phyloP scores from a whole-genome alignment of 352 stramenopile species.

The Plasmopara viticola region DNA sequence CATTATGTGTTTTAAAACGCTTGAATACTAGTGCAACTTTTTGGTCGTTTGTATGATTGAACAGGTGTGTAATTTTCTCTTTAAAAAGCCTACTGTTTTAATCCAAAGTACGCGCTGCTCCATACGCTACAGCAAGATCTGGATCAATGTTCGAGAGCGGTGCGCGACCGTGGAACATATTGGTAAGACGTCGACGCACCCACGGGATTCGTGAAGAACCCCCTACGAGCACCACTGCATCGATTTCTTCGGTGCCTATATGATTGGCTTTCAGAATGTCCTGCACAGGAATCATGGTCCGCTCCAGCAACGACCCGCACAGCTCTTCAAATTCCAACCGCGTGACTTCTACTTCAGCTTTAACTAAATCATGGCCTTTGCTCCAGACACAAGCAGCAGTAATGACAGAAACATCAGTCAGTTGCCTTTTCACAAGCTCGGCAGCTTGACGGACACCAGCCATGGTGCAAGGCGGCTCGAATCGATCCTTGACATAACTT shows the following conservation, averaged over 20 bases:
- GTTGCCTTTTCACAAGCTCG: conserved; percentile 47
- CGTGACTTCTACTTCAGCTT: conserved; percentile 30
- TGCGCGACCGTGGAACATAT: conserved; percentile 40
- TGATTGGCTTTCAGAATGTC: conserved; percentile 51
- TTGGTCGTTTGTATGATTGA: too few species aligned
- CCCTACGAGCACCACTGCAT: conserved; percentile 54
- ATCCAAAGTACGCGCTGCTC: conserved; percentile 47
- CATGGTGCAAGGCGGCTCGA: conserved; percentile 44
- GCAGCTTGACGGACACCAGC: conserved; percentile 47
- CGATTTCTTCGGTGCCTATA: conserved; percentile 46
- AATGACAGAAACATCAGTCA: conserved; percentile 25
- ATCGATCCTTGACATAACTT: conserved; percentile 14
- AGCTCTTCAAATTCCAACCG: conserved; percentile 44
- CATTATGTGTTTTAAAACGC: too few species aligned
- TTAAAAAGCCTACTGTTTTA: conserved; percentile 10
- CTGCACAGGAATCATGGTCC: conserved; percentile 46
- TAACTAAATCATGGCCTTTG: conserved; percentile 1
- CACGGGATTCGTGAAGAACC: conserved; percentile 54
- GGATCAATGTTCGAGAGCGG: conserved; percentile 57
- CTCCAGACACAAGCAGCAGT: conserved; percentile 33
- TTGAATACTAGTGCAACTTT: too few species aligned
- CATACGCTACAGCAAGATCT: conserved; percentile 61
- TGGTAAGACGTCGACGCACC: conserved; percentile 36
- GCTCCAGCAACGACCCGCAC: conserved; percentile 37
- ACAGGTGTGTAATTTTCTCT: neutral